Evolutionary conservation across 106 monocot species (phyloP).

Genomic region (Dactylorhiza incarnata): DNA sequence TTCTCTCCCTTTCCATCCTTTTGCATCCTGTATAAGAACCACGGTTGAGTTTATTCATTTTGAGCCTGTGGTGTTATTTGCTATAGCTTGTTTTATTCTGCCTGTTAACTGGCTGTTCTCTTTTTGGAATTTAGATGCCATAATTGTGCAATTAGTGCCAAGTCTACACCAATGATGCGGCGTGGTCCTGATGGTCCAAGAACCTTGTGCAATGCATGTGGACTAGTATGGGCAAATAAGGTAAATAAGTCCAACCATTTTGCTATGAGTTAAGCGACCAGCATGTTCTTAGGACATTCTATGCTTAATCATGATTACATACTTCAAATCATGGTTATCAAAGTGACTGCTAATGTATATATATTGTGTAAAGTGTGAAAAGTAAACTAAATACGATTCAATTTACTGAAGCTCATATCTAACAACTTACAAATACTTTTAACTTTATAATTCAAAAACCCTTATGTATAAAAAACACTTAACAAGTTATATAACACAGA

Average conservation of each 20-base stretch:
- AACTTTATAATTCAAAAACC: too few relatives aligned
- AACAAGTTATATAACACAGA: too few relatives aligned
- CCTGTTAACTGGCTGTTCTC: not conserved
- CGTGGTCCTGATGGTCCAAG: slow-evolving; percentile 71
- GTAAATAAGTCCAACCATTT: slow-evolving; percentile 17
- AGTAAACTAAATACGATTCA: too few relatives aligned
- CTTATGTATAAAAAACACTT: too few relatives aligned
- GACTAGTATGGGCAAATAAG: slow-evolving; percentile 74
- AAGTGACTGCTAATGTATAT: too few relatives aligned
- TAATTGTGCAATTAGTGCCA: slow-evolving; percentile 51
- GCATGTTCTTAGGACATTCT: not conserved
- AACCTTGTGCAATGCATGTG: slow-evolving; percentile 76
- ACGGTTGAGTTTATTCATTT: not conserved
- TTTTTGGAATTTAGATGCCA: slow-evolving; percentile 36
- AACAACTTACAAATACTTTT: too few relatives aligned
- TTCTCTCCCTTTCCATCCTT: not conserved
- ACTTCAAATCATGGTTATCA: not conserved
- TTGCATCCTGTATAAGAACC: not conserved
- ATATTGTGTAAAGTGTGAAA: too few relatives aligned
- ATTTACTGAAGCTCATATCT: too few relatives aligned
- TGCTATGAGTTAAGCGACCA: not conserved
- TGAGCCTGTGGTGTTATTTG: not conserved
- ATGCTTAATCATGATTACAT: not conserved
- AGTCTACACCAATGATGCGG: slow-evolving; percentile 68
- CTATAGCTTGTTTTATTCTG: not conserved